phyloP scores from a whole-genome alignment of 129 eudicot genomes.

The Smallanthus sonchifolius region DNA sequence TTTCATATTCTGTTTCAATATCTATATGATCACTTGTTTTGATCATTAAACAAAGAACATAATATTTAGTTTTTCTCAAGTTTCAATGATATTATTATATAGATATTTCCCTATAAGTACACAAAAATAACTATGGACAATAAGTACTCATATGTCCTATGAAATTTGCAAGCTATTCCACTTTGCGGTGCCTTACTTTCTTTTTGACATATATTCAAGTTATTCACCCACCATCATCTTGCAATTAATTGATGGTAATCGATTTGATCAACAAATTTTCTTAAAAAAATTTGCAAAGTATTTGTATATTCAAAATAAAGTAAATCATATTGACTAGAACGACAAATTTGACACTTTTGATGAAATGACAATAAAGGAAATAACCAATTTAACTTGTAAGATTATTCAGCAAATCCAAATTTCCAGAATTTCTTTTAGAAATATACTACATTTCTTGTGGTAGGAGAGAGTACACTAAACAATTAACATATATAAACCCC shows the following conservation, averaged over 20 bases:
- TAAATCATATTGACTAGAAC: background rate
- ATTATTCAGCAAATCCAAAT: background rate
- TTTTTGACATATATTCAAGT: background rate
- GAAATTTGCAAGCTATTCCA: no score
- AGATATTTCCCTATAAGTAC: background rate
- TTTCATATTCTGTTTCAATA: background rate
- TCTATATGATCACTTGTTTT: background rate
- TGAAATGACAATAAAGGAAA: conserved; percentile 4
- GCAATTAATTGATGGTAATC: background rate
- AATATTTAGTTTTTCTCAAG: background rate
- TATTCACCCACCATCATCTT: background rate
- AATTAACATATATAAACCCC: background rate
- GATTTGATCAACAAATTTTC: background rate
- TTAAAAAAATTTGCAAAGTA: background rate
- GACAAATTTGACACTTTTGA: background rate
- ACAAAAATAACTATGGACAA: background rate
- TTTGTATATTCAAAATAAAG: background rate
- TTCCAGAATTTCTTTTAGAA: background rate
- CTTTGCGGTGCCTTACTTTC: background rate
- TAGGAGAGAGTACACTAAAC: background rate
- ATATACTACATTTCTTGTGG: background rate
- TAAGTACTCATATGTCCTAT: background rate
- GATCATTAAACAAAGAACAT: background rate
- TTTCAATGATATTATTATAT: background rate
- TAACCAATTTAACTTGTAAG: background rate